Evolutionary conservation across 106 monocot species (phyloP).

Genomic region (Narthecium ossifragum): DNA sequence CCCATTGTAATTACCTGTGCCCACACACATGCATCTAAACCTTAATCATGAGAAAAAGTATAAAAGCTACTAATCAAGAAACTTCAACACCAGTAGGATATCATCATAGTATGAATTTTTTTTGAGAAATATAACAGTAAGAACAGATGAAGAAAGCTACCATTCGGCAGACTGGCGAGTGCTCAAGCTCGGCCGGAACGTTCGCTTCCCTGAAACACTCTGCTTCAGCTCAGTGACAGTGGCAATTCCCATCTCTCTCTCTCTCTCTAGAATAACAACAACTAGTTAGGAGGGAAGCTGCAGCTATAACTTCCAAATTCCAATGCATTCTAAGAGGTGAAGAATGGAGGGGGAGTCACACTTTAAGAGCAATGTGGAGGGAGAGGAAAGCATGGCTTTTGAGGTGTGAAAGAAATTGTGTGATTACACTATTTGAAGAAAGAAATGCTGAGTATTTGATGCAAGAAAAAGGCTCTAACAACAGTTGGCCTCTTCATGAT

Average conservation of each 20-base stretch:
- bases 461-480: background rate
- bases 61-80: background rate
- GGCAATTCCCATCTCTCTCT: slow-evolving; percentile 56
- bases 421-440: background rate
- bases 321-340: too few relatives aligned
- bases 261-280: slow-evolving; percentile 6
- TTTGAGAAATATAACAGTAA: background rate
- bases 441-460: background rate
- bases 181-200: slow-evolving; percentile 48
- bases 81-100: background rate
- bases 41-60: too few relatives aligned
- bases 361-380: background rate
- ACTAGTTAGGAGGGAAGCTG: background rate
- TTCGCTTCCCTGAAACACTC: slow-evolving; percentile 59
- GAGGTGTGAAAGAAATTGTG: background rate
- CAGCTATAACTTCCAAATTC: background rate
- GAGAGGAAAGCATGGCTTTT: background rate
- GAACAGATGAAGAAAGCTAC: slow-evolving; percentile 24
- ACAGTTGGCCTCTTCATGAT: background rate
- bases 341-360: background rate
- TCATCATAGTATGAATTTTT: too few relatives aligned
- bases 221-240: slow-evolving; percentile 64
- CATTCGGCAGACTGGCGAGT: slow-evolving; percentile 59
- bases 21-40: too few relatives aligned
- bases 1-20: too few relatives aligned